These are phyloP conservation scores for Gelatoporia subvermispora DNA, from an alignment of 768 basidiomycete species.

Conservation along the genomic window DNA sequence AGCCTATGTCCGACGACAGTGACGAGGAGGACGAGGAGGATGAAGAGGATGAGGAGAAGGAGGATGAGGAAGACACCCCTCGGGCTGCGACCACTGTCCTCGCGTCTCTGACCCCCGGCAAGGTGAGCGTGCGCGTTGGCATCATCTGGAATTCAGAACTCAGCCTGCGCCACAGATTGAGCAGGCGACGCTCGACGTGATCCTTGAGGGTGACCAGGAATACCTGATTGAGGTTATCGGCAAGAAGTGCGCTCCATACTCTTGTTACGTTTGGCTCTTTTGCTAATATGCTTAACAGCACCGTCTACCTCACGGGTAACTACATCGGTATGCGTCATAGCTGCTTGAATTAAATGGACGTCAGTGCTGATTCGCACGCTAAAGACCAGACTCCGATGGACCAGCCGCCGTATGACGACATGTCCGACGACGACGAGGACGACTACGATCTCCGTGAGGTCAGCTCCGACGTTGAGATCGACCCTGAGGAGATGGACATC, in stretches of 20 bases:
- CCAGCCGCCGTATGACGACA: constrained; percentile 44
- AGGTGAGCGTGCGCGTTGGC: constrained; percentile 40
- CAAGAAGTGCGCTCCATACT: constrained; percentile 58
- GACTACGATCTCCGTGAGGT: constrained; percentile 68
- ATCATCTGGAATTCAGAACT: background rate
- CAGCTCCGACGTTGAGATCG: constrained; percentile 79
- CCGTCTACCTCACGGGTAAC: constrained; percentile 78
- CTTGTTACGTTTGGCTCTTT: too few relatives aligned
- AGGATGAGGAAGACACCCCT: constrained; percentile 26
- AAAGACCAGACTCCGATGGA: constrained; percentile 51
- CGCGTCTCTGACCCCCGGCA: constrained; percentile 77
- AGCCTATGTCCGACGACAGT: constrained; percentile 37
- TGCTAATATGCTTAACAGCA: constrained; percentile 31
- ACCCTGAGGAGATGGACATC: constrained; percentile 46
- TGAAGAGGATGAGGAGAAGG: constrained; percentile 41
- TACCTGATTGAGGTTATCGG: constrained; percentile 70
- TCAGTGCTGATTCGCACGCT: background rate
- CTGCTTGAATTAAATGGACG: background rate
- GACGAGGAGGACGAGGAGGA: constrained; percentile 41
- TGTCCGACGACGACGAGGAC: constrained; percentile 47
- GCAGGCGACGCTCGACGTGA: constrained; percentile 65
- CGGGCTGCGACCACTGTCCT: constrained; percentile 50
- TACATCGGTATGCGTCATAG: constrained; percentile 57
- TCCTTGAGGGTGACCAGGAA: constrained; percentile 60
- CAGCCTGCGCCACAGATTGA: constrained; percentile 51